Percentiles rank a stretch among this genome's conserved stretches.
Conservation (phyloP, 257 asterid genomes). For the Solanum sitiens region DNA sequence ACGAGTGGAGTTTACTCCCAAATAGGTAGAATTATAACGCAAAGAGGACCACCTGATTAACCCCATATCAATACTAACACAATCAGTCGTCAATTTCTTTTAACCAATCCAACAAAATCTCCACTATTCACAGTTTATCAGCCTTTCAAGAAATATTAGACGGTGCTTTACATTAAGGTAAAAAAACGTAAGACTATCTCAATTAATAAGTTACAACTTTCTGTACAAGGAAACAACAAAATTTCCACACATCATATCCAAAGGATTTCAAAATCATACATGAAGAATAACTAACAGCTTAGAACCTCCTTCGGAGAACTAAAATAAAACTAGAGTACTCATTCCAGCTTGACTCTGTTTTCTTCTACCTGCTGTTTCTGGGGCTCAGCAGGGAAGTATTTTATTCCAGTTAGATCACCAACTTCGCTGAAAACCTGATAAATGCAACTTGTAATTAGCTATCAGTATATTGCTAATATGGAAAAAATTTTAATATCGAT, state of each 20-base stretch:
- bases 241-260: not conserved
- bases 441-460: not conserved
- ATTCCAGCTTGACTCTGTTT: conserved; percentile 53
- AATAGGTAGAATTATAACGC: not conserved
- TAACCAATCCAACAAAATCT: not conserved
- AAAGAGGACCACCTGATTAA: not conserved
- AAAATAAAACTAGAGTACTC: not conserved
- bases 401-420: conserved; percentile 79
- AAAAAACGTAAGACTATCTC: not conserved
- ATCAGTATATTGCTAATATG: not conserved
- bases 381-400: conserved; percentile 86
- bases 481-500: not conserved
- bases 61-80: not conserved
- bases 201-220: not conserved
- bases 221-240: not conserved
- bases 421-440: conserved; percentile 65
- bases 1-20: not conserved
- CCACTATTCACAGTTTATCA: not conserved
- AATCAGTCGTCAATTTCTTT: not conserved
- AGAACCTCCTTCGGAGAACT: not conserved
- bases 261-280: not conserved
- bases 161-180: not conserved
- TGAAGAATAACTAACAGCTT: not conserved
- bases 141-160: not conserved
- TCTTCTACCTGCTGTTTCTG: conserved; percentile 63